Evolutionary conservation across 148 eudicot genomes (phyloP).

Genomic region (Euryodendron excelsum): DNA sequence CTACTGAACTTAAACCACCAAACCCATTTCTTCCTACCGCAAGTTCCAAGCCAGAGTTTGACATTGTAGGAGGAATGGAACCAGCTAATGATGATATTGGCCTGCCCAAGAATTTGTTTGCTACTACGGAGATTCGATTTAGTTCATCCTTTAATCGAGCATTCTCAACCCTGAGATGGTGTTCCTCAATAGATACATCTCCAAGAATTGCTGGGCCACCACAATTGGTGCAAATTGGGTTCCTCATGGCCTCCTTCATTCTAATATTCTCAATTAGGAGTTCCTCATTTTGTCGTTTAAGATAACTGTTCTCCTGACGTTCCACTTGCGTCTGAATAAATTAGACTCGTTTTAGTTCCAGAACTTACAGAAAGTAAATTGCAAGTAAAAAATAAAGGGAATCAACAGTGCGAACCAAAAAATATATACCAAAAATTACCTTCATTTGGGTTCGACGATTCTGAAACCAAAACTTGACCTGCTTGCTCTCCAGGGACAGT

Average conservation of each 20-base stretch:
- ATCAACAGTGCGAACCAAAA: neutral
- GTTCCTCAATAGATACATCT: conserved; percentile 43
- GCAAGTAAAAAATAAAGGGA: neutral
- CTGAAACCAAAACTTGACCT: conserved; percentile 94
- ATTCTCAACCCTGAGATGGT: conserved; percentile 55
- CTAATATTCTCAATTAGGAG: conserved; percentile 56
- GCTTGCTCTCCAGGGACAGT: conserved; percentile 55
- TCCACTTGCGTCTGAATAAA: conserved; percentile 56
- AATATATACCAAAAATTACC: conserved; percentile 40
- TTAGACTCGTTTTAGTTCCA: conserved; percentile 12
- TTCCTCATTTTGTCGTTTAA: conserved; percentile 62
- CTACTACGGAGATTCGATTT: conserved; percentile 34
- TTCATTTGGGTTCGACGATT: conserved; percentile 83
- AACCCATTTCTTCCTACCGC: conserved; percentile 46
- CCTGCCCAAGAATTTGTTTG: conserved; percentile 49
- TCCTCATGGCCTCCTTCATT: conserved; percentile 55
- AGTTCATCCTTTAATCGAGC: conserved; percentile 64
- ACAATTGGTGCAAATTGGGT: conserved; percentile 53
- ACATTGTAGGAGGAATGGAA: conserved; percentile 23
- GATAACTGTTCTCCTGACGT: conserved; percentile 53
- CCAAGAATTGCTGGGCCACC: conserved; percentile 53
- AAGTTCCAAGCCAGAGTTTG: conserved; percentile 44
- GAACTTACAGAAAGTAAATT: neutral
- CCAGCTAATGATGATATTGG: conserved; percentile 39
- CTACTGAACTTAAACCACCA: conserved; percentile 35